A percentile compares a stretch with the other conserved stretches of the same genome.
phyloP scores from a whole-genome alignment of 75 land plant species.

The Selaginella moellendorffii region DNA sequence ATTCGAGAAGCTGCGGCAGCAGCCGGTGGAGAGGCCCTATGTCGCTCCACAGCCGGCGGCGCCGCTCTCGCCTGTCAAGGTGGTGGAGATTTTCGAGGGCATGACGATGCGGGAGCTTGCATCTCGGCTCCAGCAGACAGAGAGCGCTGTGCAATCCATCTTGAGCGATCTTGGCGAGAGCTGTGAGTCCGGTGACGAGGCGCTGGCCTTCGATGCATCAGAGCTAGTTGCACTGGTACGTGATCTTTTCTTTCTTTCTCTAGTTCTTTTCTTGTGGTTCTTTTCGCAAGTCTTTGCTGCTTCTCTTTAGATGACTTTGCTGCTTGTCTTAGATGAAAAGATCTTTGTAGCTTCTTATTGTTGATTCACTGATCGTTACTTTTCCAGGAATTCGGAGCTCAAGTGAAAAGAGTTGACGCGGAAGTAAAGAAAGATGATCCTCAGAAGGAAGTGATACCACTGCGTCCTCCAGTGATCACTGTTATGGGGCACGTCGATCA shows the following conservation, averaged over 20 bases:
- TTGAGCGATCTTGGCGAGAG: constrained; percentile 62
- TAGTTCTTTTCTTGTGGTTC: not conserved
- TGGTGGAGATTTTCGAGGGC: constrained; percentile 71
- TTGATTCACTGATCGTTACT: not conserved
- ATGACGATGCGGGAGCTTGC: constrained; percentile 66
- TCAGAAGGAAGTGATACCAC: constrained; percentile 17
- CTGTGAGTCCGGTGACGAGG: constrained; percentile 45
- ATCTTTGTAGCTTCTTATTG: not conserved
- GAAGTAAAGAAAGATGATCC: not conserved
- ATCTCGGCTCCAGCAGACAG: constrained; percentile 31
- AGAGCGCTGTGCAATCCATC: constrained; percentile 33
- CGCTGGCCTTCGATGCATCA: constrained; percentile 56
- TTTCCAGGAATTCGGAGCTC: constrained; percentile 46
- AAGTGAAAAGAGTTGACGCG: constrained; percentile 38
- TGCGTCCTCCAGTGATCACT: constrained; percentile 83
- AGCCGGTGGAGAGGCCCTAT: constrained; percentile 17
- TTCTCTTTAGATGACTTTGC: not conserved
- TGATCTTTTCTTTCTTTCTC: constrained; percentile 1
- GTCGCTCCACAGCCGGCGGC: constrained; percentile 39
- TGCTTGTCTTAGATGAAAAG: not conserved
- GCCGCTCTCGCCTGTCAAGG: constrained; percentile 27
- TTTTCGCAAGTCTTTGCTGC: too few relatives aligned
- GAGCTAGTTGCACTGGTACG: constrained; percentile 77
- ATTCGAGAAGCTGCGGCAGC: constrained; percentile 6
- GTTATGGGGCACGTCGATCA: constrained; percentile 99